Conservation (phyloP, 1,284 basidiomycete species). For the Cryptococcus sp. region DNA sequence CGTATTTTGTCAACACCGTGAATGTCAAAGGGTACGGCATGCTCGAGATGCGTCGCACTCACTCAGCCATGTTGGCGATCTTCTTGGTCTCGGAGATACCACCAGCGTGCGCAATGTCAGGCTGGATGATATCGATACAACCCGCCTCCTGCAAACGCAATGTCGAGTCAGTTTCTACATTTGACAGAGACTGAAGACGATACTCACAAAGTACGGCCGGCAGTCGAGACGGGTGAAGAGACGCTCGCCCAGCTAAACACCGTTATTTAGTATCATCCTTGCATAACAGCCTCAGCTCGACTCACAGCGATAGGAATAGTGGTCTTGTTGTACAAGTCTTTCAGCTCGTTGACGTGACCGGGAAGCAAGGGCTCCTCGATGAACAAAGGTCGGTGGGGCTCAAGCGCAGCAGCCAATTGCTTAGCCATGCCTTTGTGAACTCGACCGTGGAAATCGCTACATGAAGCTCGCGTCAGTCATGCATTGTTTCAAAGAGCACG, state of each 20-base stretch:
- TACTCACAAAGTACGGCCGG: conserved; percentile 60
- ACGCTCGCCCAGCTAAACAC: conserved; percentile 63
- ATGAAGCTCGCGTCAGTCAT: conserved; percentile 2
- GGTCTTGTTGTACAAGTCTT: conserved; percentile 55
- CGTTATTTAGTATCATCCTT: not conserved
- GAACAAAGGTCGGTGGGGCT: conserved; percentile 68
- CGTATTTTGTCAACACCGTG: not conserved
- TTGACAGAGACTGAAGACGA: not conserved
- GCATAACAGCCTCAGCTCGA: not conserved
- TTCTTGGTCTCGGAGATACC: conserved; percentile 73
- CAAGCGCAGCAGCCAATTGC: conserved; percentile 67
- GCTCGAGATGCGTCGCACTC: conserved; percentile 9
- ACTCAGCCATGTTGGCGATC: conserved; percentile 68
- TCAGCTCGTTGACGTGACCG: conserved; percentile 54
- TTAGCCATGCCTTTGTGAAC: conserved; percentile 76
- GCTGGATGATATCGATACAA: conserved; percentile 70
- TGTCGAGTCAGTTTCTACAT: conserved; percentile 52
- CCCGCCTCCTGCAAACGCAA: conserved; percentile 58
- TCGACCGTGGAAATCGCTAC: conserved; percentile 56
- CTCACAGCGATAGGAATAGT: conserved; percentile 56
- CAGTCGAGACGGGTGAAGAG: conserved; percentile 69
- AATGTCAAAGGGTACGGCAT: too few relatives aligned
- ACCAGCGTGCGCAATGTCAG: conserved; percentile 62
- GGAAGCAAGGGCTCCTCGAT: conserved; percentile 74
- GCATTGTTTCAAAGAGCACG: not conserved